Percentiles rank a stretch among this genome's conserved stretches.
Evolutionary conservation across 2,329 filamentous ascomycete species (phyloP).

Genomic region (Curvularia sp.): DNA sequence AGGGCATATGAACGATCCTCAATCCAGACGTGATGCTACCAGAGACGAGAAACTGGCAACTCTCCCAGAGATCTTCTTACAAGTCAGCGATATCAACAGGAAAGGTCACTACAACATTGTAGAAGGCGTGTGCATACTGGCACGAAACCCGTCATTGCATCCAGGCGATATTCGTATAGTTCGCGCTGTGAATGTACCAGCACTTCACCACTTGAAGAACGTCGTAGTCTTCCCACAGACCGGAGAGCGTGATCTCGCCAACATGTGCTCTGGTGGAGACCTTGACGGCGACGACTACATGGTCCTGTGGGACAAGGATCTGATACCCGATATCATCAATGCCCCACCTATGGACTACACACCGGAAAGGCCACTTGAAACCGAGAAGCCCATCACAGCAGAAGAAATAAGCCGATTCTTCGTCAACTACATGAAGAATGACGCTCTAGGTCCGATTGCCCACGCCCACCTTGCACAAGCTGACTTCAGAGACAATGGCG

Average conservation of each 20-base stretch:
- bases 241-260: slow-evolving; percentile 83
- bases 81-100: slow-evolving; percentile 69
- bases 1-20: slow-evolving; percentile 69
- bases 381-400: slow-evolving; percentile 70
- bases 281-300: slow-evolving; percentile 96
- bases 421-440: slow-evolving; percentile 90
- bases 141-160: slow-evolving; percentile 91
- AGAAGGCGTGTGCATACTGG: slow-evolving; percentile 79
- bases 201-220: slow-evolving; percentile 78
- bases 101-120: slow-evolving; percentile 68
- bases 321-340: slow-evolving; percentile 72
- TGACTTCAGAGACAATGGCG: slow-evolving; percentile 68
- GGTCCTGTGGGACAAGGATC: slow-evolving; percentile 82
- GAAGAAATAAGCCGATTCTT: slow-evolving; percentile 84
- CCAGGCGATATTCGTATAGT: slow-evolving; percentile 91
- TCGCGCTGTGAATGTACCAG: slow-evolving; percentile 75
- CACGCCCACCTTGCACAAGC: slow-evolving; percentile 79
- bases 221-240: slow-evolving; percentile 86
- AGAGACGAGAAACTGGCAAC: slow-evolving; percentile 48
- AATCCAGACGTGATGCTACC: slow-evolving; percentile 54
- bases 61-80: slow-evolving; percentile 88
- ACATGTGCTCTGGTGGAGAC: slow-evolving; percentile 96
- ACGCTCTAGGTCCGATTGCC: slow-evolving; percentile 80
- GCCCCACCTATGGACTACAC: slow-evolving; percentile 78
- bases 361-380: slow-evolving; percentile 62